Conservation (phyloP, 768 basidiomycete species). For the Leccinum imitatum region DNA sequence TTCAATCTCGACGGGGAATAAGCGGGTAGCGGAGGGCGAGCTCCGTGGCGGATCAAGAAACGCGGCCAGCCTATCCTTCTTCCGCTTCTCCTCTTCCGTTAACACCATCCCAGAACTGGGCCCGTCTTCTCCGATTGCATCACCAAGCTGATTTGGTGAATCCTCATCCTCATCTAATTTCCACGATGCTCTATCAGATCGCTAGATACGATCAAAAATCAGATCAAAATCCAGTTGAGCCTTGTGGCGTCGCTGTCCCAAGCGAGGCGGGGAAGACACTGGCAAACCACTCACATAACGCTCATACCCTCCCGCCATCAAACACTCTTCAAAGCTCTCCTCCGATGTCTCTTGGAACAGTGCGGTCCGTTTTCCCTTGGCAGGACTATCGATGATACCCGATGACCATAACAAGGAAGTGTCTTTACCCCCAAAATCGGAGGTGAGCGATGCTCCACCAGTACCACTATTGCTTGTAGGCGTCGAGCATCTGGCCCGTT, state of each 20-base stretch:
- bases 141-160: constrained; percentile 11
- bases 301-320: constrained; percentile 81
- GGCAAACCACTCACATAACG: constrained; percentile 55
- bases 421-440: constrained; percentile 13
- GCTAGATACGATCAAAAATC: constrained; percentile 17
- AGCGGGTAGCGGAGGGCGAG: constrained; percentile 35
- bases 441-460: constrained; percentile 6
- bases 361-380: constrained; percentile 69
- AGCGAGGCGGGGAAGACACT: constrained; percentile 1
- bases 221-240: constrained; percentile 15
- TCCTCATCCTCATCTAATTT: constrained; percentile 19
- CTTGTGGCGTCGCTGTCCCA: constrained; percentile 2
- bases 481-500: constrained; percentile 50
- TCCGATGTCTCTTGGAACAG: constrained; percentile 82
- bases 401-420: constrained; percentile 24
- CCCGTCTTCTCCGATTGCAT: constrained; percentile 14
- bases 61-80: constrained; percentile 66
- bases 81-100: constrained; percentile 63
- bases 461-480: constrained; percentile 34
- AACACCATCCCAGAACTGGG: constrained; percentile 8
- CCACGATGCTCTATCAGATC: constrained; percentile 25
- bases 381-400: constrained; percentile 68
- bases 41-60: constrained; percentile 49
- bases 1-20: constrained; percentile 64
- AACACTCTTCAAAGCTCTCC: constrained; percentile 81